These are phyloP conservation scores for Aspergillus cejpii DNA, from an alignment of 2,329 filamentous ascomycete genomes.

Conservation along the genomic window DNA sequence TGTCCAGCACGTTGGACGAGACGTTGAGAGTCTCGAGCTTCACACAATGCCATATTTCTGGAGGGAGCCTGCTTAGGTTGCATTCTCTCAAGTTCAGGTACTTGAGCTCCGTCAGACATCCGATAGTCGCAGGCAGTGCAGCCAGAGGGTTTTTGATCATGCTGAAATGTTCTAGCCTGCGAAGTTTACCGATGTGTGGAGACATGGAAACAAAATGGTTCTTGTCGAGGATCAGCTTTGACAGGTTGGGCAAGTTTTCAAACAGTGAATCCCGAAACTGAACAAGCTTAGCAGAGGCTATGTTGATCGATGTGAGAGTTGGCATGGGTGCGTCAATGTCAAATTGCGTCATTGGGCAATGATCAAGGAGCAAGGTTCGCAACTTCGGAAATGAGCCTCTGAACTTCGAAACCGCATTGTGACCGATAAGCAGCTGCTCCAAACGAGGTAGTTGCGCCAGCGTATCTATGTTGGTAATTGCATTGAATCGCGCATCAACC, in stretches of 20 bases:
- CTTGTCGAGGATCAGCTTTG: slow-evolving; percentile 82
- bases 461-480: slow-evolving; percentile 78
- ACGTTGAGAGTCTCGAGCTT: slow-evolving; percentile 88
- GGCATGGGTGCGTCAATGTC: slow-evolving; percentile 70
- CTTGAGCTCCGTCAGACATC: slow-evolving; percentile 74
- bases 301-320: slow-evolving; percentile 76
- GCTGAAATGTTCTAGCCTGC: slow-evolving; percentile 81
- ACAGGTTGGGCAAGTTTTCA: slow-evolving; percentile 76
- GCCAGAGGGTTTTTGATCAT: slow-evolving; percentile 87
- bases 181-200: slow-evolving; percentile 73
- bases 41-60: slow-evolving; percentile 93
- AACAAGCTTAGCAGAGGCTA: slow-evolving; percentile 85
- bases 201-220: slow-evolving; percentile 94
- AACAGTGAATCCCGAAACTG: slow-evolving; percentile 83
- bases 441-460: slow-evolving; percentile 77
- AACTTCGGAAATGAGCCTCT: slow-evolving; percentile 81
- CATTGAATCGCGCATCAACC: slow-evolving; percentile 90
- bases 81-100: slow-evolving; percentile 88
- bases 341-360: slow-evolving; percentile 92
- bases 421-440: slow-evolving; percentile 81
- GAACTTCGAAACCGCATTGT: slow-evolving; percentile 88
- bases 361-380: slow-evolving; percentile 79
- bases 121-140: slow-evolving; percentile 78
- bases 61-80: slow-evolving; percentile 79
- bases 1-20: slow-evolving; percentile 86